Evolutionary conservation across 2,329 filamentous ascomycete genomes (phyloP).

Genomic region (Neurospora sp.): DNA sequence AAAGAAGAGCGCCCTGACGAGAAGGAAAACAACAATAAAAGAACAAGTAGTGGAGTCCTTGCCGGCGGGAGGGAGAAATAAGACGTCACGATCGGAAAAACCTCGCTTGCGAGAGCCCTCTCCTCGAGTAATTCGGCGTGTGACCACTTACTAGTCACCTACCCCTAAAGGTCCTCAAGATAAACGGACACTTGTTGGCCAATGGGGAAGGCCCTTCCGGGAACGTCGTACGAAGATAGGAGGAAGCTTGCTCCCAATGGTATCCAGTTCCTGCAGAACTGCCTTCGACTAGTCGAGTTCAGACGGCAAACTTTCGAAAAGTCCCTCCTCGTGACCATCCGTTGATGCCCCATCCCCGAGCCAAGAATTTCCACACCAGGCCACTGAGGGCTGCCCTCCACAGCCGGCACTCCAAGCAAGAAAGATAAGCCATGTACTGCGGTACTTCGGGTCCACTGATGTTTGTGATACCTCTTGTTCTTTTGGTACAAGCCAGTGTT

Average conservation of each 20-base stretch:
- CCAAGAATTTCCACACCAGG: not conserved
- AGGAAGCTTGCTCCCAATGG: not conserved
- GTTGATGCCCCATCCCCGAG: not conserved
- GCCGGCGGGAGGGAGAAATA: no score
- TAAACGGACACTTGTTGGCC: not conserved
- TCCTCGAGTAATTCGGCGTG: not conserved
- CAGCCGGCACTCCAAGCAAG: not conserved
- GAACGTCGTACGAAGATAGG: not conserved
- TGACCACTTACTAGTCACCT: not conserved
- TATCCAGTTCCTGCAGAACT: no score
- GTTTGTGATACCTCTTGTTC: not conserved
- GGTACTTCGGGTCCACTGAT: not conserved
- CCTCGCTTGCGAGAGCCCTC: not conserved
- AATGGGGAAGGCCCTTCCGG: not conserved
- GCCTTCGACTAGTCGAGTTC: not conserved
- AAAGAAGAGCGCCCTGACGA: no score
- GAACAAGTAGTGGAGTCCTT: no score
- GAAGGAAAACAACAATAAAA: no score
- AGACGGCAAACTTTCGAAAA: not conserved
- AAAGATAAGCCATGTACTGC: not conserved
- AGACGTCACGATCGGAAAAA: not conserved
- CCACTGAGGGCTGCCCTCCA: not conserved
- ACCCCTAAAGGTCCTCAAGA: not conserved
- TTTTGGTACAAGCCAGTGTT: not conserved
- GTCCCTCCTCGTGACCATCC: not conserved